phyloP scores from a whole-genome alignment of 768 basidiomycete genomes.

The Tephrocybe sp. region DNA sequence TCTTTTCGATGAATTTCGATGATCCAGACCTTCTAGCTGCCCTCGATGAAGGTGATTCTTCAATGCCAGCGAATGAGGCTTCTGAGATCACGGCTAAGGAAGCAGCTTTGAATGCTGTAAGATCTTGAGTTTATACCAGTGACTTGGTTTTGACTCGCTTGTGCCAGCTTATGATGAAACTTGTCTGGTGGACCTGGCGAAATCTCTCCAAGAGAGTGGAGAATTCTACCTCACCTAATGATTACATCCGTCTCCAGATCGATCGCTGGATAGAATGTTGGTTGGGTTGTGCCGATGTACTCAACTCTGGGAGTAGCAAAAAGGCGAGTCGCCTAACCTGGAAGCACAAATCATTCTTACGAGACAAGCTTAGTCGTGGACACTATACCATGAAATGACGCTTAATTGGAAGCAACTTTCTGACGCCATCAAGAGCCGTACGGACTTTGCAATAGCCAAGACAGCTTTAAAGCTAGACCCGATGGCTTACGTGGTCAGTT shows the following conservation, averaged over 20 bases:
- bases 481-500: constrained; percentile 55
- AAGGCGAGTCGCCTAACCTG: constrained; percentile 22
- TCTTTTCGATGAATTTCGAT: constrained; percentile 49
- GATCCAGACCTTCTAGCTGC: constrained; percentile 62
- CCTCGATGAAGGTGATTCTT: constrained; percentile 36
- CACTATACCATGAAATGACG: constrained; percentile 45
- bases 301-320: constrained; percentile 26
- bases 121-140: background rate
- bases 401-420: constrained; percentile 51
- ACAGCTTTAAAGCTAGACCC: constrained; percentile 60
- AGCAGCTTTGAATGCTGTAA: constrained; percentile 34
- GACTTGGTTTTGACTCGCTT: background rate
- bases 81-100: constrained; percentile 44
- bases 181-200: constrained; percentile 37
- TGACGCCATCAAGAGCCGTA: constrained; percentile 43
- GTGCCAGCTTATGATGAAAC: constrained; percentile 16
- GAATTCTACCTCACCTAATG: constrained; percentile 24
- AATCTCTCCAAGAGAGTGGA: constrained; percentile 42
- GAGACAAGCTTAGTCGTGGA: constrained; percentile 53
- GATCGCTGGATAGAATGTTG: constrained; percentile 70
- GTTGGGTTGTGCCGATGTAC: constrained; percentile 66
- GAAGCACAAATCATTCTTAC: background rate
- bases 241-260: constrained; percentile 38
- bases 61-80: constrained; percentile 19
- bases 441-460: constrained; percentile 64